phyloP scores from a whole-genome alignment of 202 grass and related monocot genomes.

The Elaeis oleifera region DNA sequence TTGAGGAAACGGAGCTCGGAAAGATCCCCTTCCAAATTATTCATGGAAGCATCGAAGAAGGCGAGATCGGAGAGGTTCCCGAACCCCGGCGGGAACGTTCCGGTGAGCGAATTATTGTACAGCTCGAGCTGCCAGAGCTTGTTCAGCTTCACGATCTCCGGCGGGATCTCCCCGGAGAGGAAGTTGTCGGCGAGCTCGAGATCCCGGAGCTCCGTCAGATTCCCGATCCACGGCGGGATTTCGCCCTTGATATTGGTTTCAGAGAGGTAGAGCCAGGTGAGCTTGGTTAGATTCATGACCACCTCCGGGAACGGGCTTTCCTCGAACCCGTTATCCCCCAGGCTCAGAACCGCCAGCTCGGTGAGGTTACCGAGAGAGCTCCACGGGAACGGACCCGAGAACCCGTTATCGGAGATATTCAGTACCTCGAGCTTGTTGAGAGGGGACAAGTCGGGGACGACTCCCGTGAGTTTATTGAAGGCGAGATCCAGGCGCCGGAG shows the following conservation, averaged over 20 bases:
- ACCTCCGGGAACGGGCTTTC: conserved; percentile 34
- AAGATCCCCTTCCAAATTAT: conserved; percentile 41
- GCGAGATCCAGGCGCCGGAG: conserved; percentile 48
- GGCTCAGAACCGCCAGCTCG: conserved; percentile 36
- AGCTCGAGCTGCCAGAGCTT: conserved; percentile 46
- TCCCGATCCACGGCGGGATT: conserved; percentile 50
- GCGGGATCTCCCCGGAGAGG: conserved; percentile 44
- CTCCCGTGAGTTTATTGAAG: conserved; percentile 43
- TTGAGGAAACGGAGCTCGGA: conserved; percentile 46
- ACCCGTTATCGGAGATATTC: conserved; percentile 52
- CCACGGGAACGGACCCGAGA: conserved; percentile 65
- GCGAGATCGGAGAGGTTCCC: conserved; percentile 35
- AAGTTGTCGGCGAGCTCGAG: conserved; percentile 60
- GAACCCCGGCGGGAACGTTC: conserved; percentile 45
- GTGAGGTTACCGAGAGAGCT: conserved; percentile 32
- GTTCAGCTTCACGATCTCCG: conserved; percentile 36
- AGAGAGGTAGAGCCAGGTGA: conserved; percentile 47
- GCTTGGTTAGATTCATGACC: conserved; percentile 32
- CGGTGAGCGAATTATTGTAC: conserved; percentile 65
- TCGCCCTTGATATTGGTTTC: conserved; percentile 43
- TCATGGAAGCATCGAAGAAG: conserved; percentile 63
- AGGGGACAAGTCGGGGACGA: conserved; percentile 44
- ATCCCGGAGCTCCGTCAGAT: conserved; percentile 31
- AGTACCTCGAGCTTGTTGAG: conserved; percentile 30
- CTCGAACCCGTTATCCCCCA: conserved; percentile 44